Evolutionary conservation across 2,329 filamentous ascomycete genomes (phyloP), one percentile per base, ranked within the genome.

Genomic region (Hypoxylon sp.): DNA sequence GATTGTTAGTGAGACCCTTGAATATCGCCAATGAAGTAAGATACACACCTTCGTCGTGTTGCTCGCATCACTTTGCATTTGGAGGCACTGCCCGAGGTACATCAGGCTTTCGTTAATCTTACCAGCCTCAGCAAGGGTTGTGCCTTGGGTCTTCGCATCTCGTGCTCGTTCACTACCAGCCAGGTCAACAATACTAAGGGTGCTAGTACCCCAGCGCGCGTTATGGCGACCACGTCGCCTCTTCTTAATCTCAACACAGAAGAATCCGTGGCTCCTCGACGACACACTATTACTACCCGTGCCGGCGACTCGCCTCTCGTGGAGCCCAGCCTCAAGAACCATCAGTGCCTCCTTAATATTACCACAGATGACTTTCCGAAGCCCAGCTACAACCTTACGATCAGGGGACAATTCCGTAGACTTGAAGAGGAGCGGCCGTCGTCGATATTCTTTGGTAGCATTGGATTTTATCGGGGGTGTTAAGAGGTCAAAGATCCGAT

Each of bases 61-160:
- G 46, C 90, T 90, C 32, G 90, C 86, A 73, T 95, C 93, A 65
- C 91, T 94, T 78, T 98, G 95, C 86, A 97, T 95, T 78, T 98
- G 95, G 74, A 99, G 86, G 77, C 96, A 99, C 77, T 98, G 96
- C 0, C 96, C 96, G 1, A 99, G 86, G 78, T 98, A 98, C 96
- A 99, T 99, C 76, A 99, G 83, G 76, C 93, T 97, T 80, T 98
- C 94, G 76, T 99, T 99, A 78, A 99, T 99, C 82, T 98, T 98
- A 58, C 96, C 96, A 36, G 95, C 96, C 82, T 99, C 96, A 0
- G 92, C 95, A 13, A 99, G 86, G 0, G 95, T 98, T 3, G 93
- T 90, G 11, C 96, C 96, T 0, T 94, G 92, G 0, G 96, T 98
- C 84, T 98, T 98, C 25, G 96, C 94, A 70, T 96, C 94, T 66